A percentile compares a stretch with the other conserved stretches of the same genome.
phyloP scores from a whole-genome alignment of 805 yeast genomes.

The Candida silvicultrix region DNA sequence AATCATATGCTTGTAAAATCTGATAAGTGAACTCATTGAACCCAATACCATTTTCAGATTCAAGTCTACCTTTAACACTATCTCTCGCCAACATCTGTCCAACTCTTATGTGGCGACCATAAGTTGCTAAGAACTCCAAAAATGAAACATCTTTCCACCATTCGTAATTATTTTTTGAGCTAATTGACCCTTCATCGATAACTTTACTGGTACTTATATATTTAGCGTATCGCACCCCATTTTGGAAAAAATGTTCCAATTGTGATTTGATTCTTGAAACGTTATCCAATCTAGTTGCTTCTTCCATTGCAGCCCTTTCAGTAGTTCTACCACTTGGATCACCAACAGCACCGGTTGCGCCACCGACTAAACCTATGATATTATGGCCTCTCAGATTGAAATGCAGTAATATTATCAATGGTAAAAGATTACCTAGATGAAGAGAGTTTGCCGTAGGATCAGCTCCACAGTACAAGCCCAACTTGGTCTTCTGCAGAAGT shows the following conservation, averaged over 20 bases:
- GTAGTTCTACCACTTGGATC: constrained; percentile 91
- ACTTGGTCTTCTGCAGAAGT: constrained; percentile 24
- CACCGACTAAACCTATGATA: constrained; percentile 82
- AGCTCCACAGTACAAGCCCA: constrained; percentile 85
- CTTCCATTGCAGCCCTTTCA: constrained; percentile 61
- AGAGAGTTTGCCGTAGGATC: constrained; percentile 91
- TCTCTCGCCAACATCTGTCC: constrained; percentile 87
- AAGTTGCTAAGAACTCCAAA: constrained; percentile 69
- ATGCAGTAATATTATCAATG: constrained; percentile 79
- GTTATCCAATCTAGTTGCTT: constrained; percentile 45
- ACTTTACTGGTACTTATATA: constrained; percentile 20
- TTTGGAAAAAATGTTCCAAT: constrained; percentile 49
- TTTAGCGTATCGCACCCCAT: constrained; percentile 58
- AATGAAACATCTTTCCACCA: constrained; percentile 85
- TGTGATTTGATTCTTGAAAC: constrained; percentile 56
- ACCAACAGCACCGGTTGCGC: constrained; percentile 94
- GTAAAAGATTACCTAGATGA: constrained; percentile 87
- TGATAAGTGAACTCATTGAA: constrained; percentile 95
- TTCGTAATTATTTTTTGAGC: constrained; percentile 54
- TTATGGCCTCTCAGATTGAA: constrained; percentile 80
- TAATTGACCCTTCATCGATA: constrained; percentile 34
- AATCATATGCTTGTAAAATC: constrained; percentile 88
- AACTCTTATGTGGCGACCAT: constrained; percentile 75
- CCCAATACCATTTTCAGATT: constrained; percentile 72
- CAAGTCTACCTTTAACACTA: constrained; percentile 70